phyloP scores from a whole-genome alignment of 1,284 basidiomycete genomes.

The Kalmanozyma brasiliensis region DNA sequence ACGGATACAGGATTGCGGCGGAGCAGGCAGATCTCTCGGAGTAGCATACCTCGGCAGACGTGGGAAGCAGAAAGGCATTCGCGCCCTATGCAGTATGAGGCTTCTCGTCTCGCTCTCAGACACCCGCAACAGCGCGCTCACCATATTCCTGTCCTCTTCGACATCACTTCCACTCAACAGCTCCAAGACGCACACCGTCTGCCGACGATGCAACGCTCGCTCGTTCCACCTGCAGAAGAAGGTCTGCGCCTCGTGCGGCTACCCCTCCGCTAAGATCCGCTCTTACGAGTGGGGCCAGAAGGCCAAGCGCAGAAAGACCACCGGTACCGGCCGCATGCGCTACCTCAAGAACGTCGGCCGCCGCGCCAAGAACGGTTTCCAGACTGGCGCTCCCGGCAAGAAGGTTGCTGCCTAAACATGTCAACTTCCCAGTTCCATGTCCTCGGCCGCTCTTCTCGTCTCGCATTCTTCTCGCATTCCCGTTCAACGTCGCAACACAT shows the following conservation, averaged over 20 bases:
- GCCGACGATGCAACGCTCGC: slow-evolving; percentile 87
- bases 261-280: slow-evolving; percentile 92
- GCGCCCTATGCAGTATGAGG: slow-evolving; percentile 7
- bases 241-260: slow-evolving; percentile 95
- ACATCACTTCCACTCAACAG: slow-evolving; percentile 70
- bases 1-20: no score
- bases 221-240: slow-evolving; percentile 98
- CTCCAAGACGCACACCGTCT: slow-evolving; percentile 92
- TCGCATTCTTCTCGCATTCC: slow-evolving; percentile 19
- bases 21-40: no score
- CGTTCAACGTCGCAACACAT: slow-evolving; percentile 33
- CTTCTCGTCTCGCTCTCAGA: not conserved
- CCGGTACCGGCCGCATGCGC: slow-evolving; percentile 94
- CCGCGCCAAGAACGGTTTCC: slow-evolving; percentile 87
- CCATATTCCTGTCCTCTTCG: slow-evolving; percentile 6
- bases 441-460: slow-evolving; percentile 8
- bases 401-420: slow-evolving; percentile 63
- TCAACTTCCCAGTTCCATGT: slow-evolving; percentile 5
- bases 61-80: not conserved
- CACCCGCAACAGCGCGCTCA: slow-evolving; percentile 14
- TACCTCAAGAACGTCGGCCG: slow-evolving; percentile 79
- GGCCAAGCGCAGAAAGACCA: slow-evolving; percentile 98
- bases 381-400: slow-evolving; percentile 62
- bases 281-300: slow-evolving; percentile 98
- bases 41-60: no score